Base-by-base conservation (phyloP, 768 basidiomycete genomes). In the Pulveroboletus sp. region DNA sequence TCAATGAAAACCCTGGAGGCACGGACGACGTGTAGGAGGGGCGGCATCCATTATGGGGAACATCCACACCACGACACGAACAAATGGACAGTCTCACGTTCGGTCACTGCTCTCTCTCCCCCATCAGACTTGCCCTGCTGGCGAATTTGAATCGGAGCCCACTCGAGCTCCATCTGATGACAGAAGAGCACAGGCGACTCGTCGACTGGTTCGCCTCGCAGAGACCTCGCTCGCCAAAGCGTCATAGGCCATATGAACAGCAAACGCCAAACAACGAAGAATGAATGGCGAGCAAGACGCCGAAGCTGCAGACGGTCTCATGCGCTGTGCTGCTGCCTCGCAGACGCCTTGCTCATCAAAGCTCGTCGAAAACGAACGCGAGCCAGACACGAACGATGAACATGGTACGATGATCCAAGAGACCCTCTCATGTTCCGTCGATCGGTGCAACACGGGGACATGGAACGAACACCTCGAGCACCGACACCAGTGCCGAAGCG, bases 1-100 rank as follows among this genome's bases (percentile, higher is more conserved):
- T 86, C 85, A 36, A 83, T 77, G 65, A 75, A 85, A 7, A 78
- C 65, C n/a, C 82, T 83, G 44, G 19, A 34, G 10, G 29, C 13
- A 31, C 22, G n/a, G 41, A 45, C 13, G 31, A 43, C 44, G 34
- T 38, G 46, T 43, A 45, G 24, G 19, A 45, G 32, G 43, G 42
- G 56, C 51, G 54, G 32, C 26, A 47, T 38, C 43, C 60, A 61
- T 40, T 57, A 60, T 52, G 53, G 26, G 31, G n/a, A 56, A 19
- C 53, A 44, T 35, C 38, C 43, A 50, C 54, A 37, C 23, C 52
- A 49, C 20, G 51, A 45, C 45, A 44, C 31, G 37, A 42, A 20
- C 40, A 38, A 44, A 38, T 43, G 35, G 59, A 35, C 55, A 49
- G 45, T 4, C 27, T 48, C 46, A 46, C 52, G 30, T 22, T 47